phyloP scores from a whole-genome alignment of 2,329 filamentous ascomycete genomes.

The Lachnellula cervina region DNA sequence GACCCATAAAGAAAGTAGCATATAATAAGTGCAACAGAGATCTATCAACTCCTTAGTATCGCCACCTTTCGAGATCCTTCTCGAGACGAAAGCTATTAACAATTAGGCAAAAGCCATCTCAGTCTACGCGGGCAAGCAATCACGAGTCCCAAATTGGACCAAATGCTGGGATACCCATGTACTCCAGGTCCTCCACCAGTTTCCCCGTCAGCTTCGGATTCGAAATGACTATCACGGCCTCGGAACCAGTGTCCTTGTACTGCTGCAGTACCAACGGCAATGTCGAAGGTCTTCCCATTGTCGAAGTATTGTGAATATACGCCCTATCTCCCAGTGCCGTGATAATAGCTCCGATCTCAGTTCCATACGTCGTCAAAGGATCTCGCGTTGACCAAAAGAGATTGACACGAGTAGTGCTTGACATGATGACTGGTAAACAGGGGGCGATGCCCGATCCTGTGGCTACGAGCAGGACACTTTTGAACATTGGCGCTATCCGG shows the following conservation, averaged over 20 bases:
- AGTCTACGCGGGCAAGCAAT: neutral
- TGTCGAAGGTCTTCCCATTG: slow-evolving; percentile 32
- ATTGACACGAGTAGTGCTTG: slow-evolving; percentile 17
- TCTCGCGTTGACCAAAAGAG: slow-evolving; percentile 36
- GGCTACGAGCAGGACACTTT: slow-evolving; percentile 59
- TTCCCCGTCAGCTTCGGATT: slow-evolving; percentile 35
- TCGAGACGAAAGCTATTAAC: too few species aligned
- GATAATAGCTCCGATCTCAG: slow-evolving; percentile 31
- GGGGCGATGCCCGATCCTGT: slow-evolving; percentile 73
- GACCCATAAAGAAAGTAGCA: too few species aligned
- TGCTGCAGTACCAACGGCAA: slow-evolving; percentile 29
- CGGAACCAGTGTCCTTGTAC: slow-evolving; percentile 30
- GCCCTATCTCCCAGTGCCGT: slow-evolving; percentile 31
- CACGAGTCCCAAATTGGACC: slow-evolving; percentile 35
- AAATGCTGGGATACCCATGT: slow-evolving; percentile 34
- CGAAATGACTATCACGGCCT: slow-evolving; percentile 37
- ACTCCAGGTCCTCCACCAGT: slow-evolving; percentile 37
- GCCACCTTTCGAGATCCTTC: too few species aligned
- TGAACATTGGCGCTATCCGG: slow-evolving; percentile 62
- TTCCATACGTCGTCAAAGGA: slow-evolving; percentile 32
- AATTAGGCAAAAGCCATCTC: too few species aligned
- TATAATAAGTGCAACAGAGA: too few species aligned
- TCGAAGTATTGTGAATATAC: slow-evolving; percentile 34
- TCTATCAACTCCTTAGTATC: too few species aligned
- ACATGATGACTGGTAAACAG: slow-evolving; percentile 39